These are phyloP conservation scores for Sporothrix curviconia DNA, from an alignment of 2,329 filamentous ascomycete genomes.

Conservation along the genomic window DNA sequence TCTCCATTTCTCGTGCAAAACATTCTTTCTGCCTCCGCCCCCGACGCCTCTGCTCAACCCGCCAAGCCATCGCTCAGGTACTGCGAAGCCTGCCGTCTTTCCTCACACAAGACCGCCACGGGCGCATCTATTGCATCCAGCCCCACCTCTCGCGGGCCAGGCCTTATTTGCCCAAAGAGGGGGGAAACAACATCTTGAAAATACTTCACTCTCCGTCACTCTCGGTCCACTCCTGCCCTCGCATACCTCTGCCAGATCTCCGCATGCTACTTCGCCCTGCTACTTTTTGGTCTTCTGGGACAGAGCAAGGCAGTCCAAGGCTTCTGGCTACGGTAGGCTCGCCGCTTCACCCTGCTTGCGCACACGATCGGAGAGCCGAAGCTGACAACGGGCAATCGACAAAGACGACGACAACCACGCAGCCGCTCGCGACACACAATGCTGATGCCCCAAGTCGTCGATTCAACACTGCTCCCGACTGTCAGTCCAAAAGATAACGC, in stretches of 20 bases:
- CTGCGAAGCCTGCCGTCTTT: no score
- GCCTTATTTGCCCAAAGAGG: no score
- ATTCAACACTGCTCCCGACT: conserved; percentile 19
- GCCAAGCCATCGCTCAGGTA: no score
- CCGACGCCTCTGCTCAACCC: no score
- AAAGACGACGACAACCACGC: background rate
- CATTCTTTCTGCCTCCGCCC: background rate
- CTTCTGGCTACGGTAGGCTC: no score
- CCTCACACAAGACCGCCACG: no score
- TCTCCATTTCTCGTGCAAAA: background rate
- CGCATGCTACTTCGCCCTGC: no score
- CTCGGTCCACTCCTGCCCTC: background rate
- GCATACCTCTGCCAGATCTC: background rate
- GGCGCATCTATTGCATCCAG: no score
- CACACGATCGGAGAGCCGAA: conserved; percentile 2
- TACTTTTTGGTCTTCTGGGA: no score
- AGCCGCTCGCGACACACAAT: conserved; percentile 20
- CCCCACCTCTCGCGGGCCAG: no score
- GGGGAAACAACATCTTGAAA: no score
- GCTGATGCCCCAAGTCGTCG: conserved; percentile 23
- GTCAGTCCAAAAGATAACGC: conserved; percentile 25
- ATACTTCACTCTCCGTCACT: background rate
- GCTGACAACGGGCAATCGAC: background rate
- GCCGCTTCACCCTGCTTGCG: background rate
- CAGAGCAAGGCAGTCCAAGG: no score